A percentile compares a stretch with the other conserved stretches of the same genome.
Conservation (phyloP, 2,329 filamentous ascomycete species). For the Geosmithia flava region DNA sequence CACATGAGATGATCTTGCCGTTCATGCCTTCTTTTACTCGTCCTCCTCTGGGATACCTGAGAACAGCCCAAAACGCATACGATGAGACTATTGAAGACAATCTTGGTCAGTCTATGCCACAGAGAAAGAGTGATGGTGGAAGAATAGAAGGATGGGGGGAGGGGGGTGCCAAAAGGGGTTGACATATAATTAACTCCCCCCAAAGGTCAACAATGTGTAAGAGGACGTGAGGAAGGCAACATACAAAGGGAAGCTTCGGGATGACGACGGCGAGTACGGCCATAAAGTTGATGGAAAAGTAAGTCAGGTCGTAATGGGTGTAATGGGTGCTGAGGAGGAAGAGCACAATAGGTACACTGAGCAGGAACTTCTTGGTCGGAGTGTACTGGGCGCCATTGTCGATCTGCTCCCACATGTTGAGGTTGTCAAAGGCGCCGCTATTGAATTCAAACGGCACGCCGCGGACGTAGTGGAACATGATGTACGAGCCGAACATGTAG, state of each 20-base stretch:
- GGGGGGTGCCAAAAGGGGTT: background rate
- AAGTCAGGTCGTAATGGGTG: slow-evolving; percentile 93
- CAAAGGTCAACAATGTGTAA: background rate
- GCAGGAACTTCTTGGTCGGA: slow-evolving; percentile 93
- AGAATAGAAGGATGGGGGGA: background rate
- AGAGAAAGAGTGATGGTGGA: background rate
- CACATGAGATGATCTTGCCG: slow-evolving; percentile 3
- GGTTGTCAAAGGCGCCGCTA: slow-evolving; percentile 92
- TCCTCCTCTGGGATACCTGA: slow-evolving; percentile 53
- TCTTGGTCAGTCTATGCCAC: slow-evolving; percentile 4
- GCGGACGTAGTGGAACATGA: slow-evolving; percentile 99
- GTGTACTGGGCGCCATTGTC: slow-evolving; percentile 99
- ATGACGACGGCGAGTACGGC: slow-evolving; percentile 89
- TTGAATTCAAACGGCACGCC: slow-evolving; percentile 99
- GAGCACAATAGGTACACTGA: slow-evolving; percentile 85
- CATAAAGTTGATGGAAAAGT: slow-evolving; percentile 94
- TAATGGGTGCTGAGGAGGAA: slow-evolving; percentile 98
- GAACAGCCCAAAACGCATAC: slow-evolving; percentile 65
- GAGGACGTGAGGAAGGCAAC: slow-evolving; percentile 22
- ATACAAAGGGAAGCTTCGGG: slow-evolving; percentile 87
- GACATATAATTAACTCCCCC: background rate
- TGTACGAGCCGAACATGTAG: slow-evolving; percentile 97
- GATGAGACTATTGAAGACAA: slow-evolving; percentile 29
- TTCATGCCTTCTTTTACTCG: slow-evolving; percentile 1
- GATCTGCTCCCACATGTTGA: slow-evolving; percentile 99